Evolutionary conservation across 2,329 filamentous ascomycete species (phyloP), one percentile per base, ranked within the genome.

Genomic region (Penicillium paneum): DNA sequence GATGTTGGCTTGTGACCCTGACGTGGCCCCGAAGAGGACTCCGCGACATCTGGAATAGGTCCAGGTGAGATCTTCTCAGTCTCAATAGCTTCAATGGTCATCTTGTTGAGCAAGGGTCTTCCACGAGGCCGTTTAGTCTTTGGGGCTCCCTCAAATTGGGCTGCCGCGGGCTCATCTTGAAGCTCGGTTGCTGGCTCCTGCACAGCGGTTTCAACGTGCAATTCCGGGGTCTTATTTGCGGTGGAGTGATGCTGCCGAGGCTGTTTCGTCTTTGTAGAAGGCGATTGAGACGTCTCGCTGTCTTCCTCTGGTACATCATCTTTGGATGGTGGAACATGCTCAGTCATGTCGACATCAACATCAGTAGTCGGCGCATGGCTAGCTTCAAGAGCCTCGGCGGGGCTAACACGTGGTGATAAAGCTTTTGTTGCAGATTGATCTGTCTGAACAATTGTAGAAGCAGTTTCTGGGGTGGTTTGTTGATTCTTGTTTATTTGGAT

Each of bases 111-210:
- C 5, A 51, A 57, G 24, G 54, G 48, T 21, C 39, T 50, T 8
- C 51, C 50, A 8, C 54, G 56, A 42, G 32, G n/a, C 13, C 39
- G 49, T 49, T 54, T 60, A 21, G 43, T n/a, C 36, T 52, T 54
- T 5, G 49, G 32, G 8, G 15, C 28, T 39, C 32, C 8, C 24
- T 52, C 40, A 21, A 17, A n/a, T n/a, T 36, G n/a, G 11, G 31
- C 31, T 28, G 13, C 8, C n/a, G 12, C 36, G 8, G 47, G 28
- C 15, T 46, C 48, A 15, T 36, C 5, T 21, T 21, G 50, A 17
- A 13, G 11, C 49, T 36, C 21, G 6, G 34, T 19, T 29, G 45
- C 29, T 39, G 19, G n/a, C 36, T 41, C 43, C 12, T 36, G 31
- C 5, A 21, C 26, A 31, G 24, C 28, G 32, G 48, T 5, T 10